Base-by-base conservation (phyloP, 441 rosid species). In the Lepidium campestre region DNA sequence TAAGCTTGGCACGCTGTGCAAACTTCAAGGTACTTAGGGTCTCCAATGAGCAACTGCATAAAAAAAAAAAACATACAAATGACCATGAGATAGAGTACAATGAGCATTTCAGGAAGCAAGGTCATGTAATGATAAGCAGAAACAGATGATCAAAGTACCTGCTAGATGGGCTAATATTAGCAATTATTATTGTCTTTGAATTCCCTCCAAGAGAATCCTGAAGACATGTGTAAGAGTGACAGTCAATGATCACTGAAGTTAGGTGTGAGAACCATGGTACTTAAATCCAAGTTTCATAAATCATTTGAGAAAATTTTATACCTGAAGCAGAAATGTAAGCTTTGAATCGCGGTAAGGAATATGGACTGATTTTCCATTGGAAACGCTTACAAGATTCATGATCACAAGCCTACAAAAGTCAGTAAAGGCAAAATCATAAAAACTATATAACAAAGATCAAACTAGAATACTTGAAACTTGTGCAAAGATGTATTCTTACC, bases 151-250 rank as follows among this genome's bases (percentile, higher is more conserved):
- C 18, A 29, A 40, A 15, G 13, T 57, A 71, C 75, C 70, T 71
- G 71, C 32, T 71, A 31, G 75, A 71, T 48, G 75, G 75, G 59
- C 96, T 95, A 34, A 95, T 86, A 68, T 95, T 95, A 65, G 99
- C 96, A 74, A 95, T 89, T 64, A 95, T 95, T 19, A 73, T 92
- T 36, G 99, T 95, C 75, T 95, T 92, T 59, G 97, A 80, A 75
- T 95, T 95, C 53, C 99, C 99, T 76, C 99, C 99, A 11, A 92
- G 82, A 56, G 99, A 95, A 78, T 95, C 98, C 99, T 95, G 87
- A 67, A 60, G 49, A 57, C 6, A 40, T 55, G 17, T 73, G 70
- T 25, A 68, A 27, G 46, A 61, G 61, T 64, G 48, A 49, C 55
- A 3, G 61, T 58, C 40, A 71, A 31, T 39, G 58, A 78, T 29